Conservation (phyloP, 2,329 filamentous ascomycete genomes). For the Chaetomiaceae sp. region DNA sequence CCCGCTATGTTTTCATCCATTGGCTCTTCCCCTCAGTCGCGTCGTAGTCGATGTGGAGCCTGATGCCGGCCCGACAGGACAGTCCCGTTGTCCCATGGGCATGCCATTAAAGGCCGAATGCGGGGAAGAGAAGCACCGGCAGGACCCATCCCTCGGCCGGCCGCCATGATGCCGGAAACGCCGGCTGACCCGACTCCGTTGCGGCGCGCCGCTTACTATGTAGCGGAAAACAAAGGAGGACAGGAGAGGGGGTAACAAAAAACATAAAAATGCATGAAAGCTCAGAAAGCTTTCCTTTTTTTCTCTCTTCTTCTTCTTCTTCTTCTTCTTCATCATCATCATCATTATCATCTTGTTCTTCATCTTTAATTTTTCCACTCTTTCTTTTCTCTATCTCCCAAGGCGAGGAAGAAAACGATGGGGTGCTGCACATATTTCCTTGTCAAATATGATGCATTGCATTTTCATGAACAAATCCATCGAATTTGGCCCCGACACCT, state of each 20-base stretch:
- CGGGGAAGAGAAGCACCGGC: no score
- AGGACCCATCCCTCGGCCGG: no score
- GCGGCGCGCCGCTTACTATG: not conserved
- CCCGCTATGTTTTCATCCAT: constrained; percentile 2
- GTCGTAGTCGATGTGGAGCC: constrained; percentile 1
- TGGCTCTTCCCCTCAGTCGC: constrained; percentile 2
- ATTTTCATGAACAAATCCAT: no score
- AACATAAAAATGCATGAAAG: not conserved
- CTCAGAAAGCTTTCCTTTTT: no score
- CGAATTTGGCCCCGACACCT: no score
- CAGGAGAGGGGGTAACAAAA: not conserved
- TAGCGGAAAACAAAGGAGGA: not conserved
- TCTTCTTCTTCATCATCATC: no score
- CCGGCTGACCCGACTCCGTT: not conserved
- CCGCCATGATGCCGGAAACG: not conserved
- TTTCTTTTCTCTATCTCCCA: no score
- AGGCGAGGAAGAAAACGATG: not conserved
- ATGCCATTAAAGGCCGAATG: constrained; percentile 20
- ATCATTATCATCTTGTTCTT: no score
- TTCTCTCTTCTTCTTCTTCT: no score
- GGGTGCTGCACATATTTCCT: no score
- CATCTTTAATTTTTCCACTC: no score
- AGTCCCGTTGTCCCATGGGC: not conserved
- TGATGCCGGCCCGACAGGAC: constrained; percentile 4
- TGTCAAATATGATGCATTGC: no score